phyloP scores from a whole-genome alignment of 2,329 filamentous ascomycete genomes.

The Colletotrichum neosansevieriae region DNA sequence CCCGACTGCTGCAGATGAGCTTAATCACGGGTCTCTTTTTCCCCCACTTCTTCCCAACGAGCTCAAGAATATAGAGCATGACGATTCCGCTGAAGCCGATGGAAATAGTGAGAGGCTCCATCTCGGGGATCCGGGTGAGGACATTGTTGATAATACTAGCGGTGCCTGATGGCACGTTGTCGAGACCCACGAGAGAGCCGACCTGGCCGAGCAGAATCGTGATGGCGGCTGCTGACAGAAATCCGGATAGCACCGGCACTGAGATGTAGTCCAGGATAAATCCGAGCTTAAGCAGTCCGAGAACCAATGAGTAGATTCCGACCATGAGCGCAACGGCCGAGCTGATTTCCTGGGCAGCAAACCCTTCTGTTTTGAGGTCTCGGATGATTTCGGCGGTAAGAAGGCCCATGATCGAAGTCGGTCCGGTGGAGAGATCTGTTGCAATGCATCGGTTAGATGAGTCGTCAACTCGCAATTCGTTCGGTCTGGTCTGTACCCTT shows the following conservation, averaged over 20 bases:
- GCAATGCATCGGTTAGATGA: constrained; percentile 5
- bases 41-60: constrained; percentile 69
- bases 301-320: constrained; percentile 68
- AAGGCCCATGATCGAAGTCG: constrained; percentile 73
- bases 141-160: constrained; percentile 70
- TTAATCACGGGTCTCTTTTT: constrained; percentile 68
- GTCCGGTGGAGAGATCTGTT: constrained; percentile 70
- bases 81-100: constrained; percentile 70
- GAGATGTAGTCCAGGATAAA: constrained; percentile 77
- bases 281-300: constrained; percentile 72
- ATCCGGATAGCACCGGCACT: constrained; percentile 72
- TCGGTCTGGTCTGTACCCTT: constrained; percentile 59
- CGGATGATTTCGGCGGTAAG: constrained; percentile 71
- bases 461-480: background rate
- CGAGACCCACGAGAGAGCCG: constrained; percentile 68
- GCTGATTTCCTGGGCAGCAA: constrained; percentile 66
- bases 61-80: constrained; percentile 67
- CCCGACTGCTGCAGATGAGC: constrained; percentile 70
- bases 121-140: constrained; percentile 66
- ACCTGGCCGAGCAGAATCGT: constrained; percentile 76
- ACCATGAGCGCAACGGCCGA: constrained; percentile 73
- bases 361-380: constrained; percentile 62
- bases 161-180: constrained; percentile 61
- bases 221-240: constrained; percentile 75
- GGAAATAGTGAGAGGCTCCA: constrained; percentile 68